phyloP scores from a whole-genome alignment of 108 stramenopile genomes.

The Skeletonema tropicum region DNA sequence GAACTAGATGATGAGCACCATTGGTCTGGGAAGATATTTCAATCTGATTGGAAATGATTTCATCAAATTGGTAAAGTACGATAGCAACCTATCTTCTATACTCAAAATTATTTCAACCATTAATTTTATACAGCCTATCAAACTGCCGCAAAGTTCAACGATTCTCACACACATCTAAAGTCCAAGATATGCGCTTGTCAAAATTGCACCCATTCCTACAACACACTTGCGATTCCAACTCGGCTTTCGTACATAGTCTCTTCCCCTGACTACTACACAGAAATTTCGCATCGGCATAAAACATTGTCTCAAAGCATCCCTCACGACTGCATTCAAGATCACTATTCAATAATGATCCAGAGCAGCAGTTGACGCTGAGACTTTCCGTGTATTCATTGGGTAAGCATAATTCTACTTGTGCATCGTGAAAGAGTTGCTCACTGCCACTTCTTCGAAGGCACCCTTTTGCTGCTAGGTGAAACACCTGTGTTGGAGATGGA shows the following conservation, averaged over 20 bases:
- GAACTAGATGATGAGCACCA: too few relatives aligned
- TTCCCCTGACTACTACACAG: not conserved
- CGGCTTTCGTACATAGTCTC: not conserved
- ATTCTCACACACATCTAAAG: conserved; percentile 2
- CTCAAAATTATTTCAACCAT: too few relatives aligned
- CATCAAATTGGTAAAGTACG: too few relatives aligned
- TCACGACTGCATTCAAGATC: not conserved
- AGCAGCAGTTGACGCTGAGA: not conserved
- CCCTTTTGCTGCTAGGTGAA: not conserved
- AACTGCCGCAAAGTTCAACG: not conserved
- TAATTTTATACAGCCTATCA: not conserved
- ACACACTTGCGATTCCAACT: not conserved
- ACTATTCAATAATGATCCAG: not conserved
- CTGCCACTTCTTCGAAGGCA: not conserved
- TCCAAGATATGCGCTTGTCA: conserved; percentile 5
- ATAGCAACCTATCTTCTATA: too few relatives aligned
- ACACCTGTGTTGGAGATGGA: not conserved
- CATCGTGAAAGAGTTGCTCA: not conserved
- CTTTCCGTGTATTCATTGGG: not conserved
- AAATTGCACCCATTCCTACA: not conserved
- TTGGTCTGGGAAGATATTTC: too few relatives aligned
- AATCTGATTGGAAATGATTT: too few relatives aligned
- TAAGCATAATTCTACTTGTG: not conserved
- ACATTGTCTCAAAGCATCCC: not conserved
- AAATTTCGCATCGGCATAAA: not conserved